These are phyloP conservation scores for Entophlyctis luteolus DNA, from an alignment of 192 early-diverging fungal genomes.

Conservation along the genomic window DNA sequence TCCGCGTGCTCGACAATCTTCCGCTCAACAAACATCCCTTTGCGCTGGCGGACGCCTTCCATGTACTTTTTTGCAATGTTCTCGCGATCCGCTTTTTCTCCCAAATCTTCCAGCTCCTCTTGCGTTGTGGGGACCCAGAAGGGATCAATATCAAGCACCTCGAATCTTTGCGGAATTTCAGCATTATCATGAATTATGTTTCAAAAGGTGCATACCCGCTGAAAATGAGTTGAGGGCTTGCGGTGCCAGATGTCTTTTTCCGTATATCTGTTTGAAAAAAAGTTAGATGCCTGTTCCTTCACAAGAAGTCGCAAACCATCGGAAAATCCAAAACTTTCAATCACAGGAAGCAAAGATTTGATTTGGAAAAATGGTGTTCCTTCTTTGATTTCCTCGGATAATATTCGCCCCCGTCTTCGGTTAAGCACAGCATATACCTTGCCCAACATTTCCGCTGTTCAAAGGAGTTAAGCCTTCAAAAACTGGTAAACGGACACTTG, in stretches of 20 bases:
- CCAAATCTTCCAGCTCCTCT: slow-evolving; percentile 96
- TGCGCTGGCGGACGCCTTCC: slow-evolving; percentile 89
- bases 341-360: slow-evolving; percentile 79
- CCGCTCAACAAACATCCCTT: slow-evolving; percentile 88
- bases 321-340: slow-evolving; percentile 98
- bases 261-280: slow-evolving; percentile 70
- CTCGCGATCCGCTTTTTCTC: slow-evolving; percentile 94
- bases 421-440: slow-evolving; percentile 93
- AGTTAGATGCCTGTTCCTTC: background rate
- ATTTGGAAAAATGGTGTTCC: slow-evolving; percentile 96
- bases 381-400: slow-evolving; percentile 95
- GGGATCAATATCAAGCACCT: slow-evolving; percentile 87
- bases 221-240: slow-evolving; percentile 93
- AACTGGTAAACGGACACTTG: slow-evolving; percentile 26
- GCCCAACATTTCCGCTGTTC: slow-evolving; percentile 79
- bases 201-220: slow-evolving; percentile 70
- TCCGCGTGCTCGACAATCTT: slow-evolving; percentile 85
- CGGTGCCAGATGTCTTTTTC: slow-evolving; percentile 91
- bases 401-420: slow-evolving; percentile 82
- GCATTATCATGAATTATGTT: background rate
- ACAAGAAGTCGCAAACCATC: slow-evolving; percentile 57
- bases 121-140: slow-evolving; percentile 98
- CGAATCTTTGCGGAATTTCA: slow-evolving; percentile 54
- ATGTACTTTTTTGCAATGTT: slow-evolving; percentile 96
- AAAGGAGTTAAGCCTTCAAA: background rate